Evolutionary conservation across 805 yeast genomes (phyloP).

Genomic region (Myxozyma mucilagina): DNA sequence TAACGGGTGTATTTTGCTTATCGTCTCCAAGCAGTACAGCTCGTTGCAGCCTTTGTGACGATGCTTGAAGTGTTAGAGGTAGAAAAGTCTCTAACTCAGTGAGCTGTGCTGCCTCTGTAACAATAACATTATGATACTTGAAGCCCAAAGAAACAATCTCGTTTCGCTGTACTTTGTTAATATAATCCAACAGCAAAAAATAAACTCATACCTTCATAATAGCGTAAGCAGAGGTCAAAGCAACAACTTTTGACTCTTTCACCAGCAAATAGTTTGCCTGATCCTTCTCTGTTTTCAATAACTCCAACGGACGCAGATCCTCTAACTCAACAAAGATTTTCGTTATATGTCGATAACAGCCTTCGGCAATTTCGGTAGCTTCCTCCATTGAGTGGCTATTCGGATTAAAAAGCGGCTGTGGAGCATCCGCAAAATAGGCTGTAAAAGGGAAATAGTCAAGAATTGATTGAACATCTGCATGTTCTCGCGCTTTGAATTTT

Average conservation of each 20-base stretch:
- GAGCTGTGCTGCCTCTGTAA: constrained; percentile 42
- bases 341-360: constrained; percentile 32
- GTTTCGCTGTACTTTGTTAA: constrained; percentile 1
- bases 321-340: constrained; percentile 35
- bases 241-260: constrained; percentile 39
- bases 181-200: background rate
- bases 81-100: constrained; percentile 41
- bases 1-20: constrained; percentile 34
- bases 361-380: constrained; percentile 22
- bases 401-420: constrained; percentile 27
- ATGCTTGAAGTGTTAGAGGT: constrained; percentile 35
- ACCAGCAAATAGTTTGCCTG: constrained; percentile 35
- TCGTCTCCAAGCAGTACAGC: constrained; percentile 44
- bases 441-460: constrained; percentile 27
- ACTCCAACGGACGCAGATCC: constrained; percentile 38
- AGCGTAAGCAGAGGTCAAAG: constrained; percentile 36
- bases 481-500: constrained; percentile 11
- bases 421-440: constrained; percentile 28
- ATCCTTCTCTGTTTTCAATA: constrained; percentile 29
- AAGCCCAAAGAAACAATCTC: constrained; percentile 30
- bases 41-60: constrained; percentile 32
- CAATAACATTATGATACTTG: constrained; percentile 39
- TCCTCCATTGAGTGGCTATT: constrained; percentile 20
- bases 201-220: constrained; percentile 17
- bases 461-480: constrained; percentile 4